Evolutionary conservation across 257 asterid species (phyloP).

Genomic region (Vinca minor): DNA sequence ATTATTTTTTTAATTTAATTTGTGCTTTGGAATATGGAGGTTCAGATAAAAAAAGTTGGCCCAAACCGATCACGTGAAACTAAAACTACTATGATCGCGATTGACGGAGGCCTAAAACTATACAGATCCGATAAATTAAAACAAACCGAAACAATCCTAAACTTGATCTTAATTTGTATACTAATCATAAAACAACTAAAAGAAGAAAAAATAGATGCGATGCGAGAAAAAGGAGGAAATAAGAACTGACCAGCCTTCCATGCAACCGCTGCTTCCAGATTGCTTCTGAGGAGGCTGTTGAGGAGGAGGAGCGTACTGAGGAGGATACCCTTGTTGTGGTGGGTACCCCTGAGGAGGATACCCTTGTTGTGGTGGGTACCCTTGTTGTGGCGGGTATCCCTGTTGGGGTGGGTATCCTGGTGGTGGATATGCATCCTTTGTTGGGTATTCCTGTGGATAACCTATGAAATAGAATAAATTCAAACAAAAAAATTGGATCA

Average conservation of each 20-base stretch:
- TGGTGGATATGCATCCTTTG: constrained; percentile 37
- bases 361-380: constrained; percentile 26
- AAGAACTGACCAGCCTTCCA: constrained; percentile 28
- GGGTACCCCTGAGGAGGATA: constrained; percentile 31
- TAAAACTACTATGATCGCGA: not conserved
- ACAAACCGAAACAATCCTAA: not conserved
- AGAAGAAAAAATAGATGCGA: not conserved
- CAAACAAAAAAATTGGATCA: not conserved
- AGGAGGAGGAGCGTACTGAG: constrained; percentile 39
- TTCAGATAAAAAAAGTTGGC: no score
- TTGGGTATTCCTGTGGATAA: constrained; percentile 35
- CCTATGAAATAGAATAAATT: constrained; percentile 15
- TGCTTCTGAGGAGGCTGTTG: constrained; percentile 34
- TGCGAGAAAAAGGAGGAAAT: not conserved
- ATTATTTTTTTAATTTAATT: no score
- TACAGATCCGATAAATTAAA: constrained; percentile 1
- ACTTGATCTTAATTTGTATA: no score
- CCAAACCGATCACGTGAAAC: no score
- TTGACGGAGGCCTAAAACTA: not conserved
- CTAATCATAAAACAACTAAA: not conserved
- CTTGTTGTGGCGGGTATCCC: no score
- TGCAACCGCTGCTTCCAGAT: constrained; percentile 14
- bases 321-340: constrained; percentile 34
- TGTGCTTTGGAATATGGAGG: not conserved
- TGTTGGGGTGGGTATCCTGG: constrained; percentile 44